Evolutionary conservation across 164 flowering plant species (phyloP), one percentile per base, ranked within the genome.

Genomic region (Vitis labrusca): DNA sequence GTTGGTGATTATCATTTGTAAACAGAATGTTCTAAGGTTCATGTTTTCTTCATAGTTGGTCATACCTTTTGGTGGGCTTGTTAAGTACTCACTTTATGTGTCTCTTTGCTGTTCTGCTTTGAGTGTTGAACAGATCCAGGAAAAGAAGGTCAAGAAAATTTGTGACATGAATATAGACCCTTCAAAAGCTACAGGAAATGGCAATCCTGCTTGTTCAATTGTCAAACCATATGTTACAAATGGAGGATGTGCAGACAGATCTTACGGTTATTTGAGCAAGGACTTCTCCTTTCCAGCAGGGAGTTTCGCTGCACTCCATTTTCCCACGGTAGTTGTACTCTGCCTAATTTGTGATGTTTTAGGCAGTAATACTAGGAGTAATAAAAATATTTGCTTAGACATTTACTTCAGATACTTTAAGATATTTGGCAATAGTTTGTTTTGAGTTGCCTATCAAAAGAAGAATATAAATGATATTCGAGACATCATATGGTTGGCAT

Each of bases 251-350:
- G 60, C 83, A 32, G 96, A 88, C 15, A 79, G 75, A 80, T 69
- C 84, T 10, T 69, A 71, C 73, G 80, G 69, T 78, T 71, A 50
- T 67, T 77, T 81, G 73, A 81, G 73, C 85, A 85, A 84, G 76
- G 91, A 89, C 72, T 76, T 87, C 32, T 73, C 84, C 44, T 84
- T 96, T 70, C 97, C 98, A 2, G 74, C 89, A 27, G 97, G 90
- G 52, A 95, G 97, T 69, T 80, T 90, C 61, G 82, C 90, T n/a
- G 89, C 98, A 0, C 80, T 96, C 29, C 98, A 71, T 69, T 85
- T 96, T 63, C 99, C 99, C 14, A 87, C 88, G 99, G 99, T 96
- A 93, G 91, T 89, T 84, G 85, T 88, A 82, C 89, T 77, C 55
- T 69, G 61, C 73, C 77, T 72, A 54, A 14, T 55, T 44, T 60